Base-by-base conservation (phyloP, 257 asterid species). In the Fraxinus anomala region DNA sequence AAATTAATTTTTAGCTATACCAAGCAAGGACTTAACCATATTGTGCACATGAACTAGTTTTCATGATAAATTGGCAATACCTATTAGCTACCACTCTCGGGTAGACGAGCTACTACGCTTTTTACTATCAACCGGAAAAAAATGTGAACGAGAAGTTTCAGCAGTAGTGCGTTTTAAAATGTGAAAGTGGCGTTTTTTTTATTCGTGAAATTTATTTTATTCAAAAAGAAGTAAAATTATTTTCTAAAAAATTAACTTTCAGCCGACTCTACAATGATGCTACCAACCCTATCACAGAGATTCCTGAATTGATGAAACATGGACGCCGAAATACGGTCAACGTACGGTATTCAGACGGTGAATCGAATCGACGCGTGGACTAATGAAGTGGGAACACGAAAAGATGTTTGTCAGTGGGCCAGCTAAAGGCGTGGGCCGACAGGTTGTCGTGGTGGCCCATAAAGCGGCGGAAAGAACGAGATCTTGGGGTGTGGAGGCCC, bases 371-470 rank as follows among this genome's bases (percentile, higher is more conserved):
- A 75, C 81, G 71, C 79, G 88, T 80, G 86, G 72, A 79, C 8
- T 14, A 3, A 37, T 70, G 42, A 30, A 73, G 82, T 76, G 77
- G 84, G 33, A 54, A 82, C 85, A 77, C 34, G 81, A 77, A 85
- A 85, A 79, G 86, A 70, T 36, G 76, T 54, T 5, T 79, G 88
- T 79, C 74, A 85, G 88, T 77, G 86, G 86, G 81, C 79, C 86
- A 83, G 84, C 81, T 77, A 31, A 11, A 47, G 82, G 86, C 84
- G 81, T 85, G 88, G 73, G 86, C 84, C 88, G 88, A 85, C 86
- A 80, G 78, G 80, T 72, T 71, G 70, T 80, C 70, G 26, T 7
- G 5, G 66, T 79, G 85, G 73, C 88, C 86, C 85, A 74, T 84
- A 40, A 81, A 78, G 79, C 80, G 81, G 87, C 83, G 76, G 81